These are phyloP conservation scores for Kuraishia borneana DNA, from an alignment of 805 yeast genomes.

Conservation along the genomic window DNA sequence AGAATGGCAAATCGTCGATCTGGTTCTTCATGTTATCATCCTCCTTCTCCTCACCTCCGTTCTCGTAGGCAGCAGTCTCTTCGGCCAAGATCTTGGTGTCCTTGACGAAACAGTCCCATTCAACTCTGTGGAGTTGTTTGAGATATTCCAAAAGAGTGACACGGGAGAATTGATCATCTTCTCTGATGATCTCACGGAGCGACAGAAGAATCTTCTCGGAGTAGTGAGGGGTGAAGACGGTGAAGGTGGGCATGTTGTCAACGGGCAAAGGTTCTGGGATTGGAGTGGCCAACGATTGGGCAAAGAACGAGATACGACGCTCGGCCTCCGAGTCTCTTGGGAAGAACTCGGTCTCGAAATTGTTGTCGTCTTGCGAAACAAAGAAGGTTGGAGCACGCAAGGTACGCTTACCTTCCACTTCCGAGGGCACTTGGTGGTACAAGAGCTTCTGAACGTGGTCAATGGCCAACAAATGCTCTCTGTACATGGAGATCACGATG, in stretches of 20 bases:
- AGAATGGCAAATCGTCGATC: slow-evolving; percentile 87
- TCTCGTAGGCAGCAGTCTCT: slow-evolving; percentile 77
- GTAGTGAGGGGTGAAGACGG: slow-evolving; percentile 94
- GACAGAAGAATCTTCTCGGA: slow-evolving; percentile 88
- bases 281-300: slow-evolving; percentile 97
- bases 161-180: slow-evolving; percentile 93
- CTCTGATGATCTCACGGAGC: slow-evolving; percentile 92
- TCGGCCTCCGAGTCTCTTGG: slow-evolving; percentile 97
- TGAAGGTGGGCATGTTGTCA: slow-evolving; percentile 98
- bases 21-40: slow-evolving; percentile 62
- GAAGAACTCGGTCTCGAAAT: slow-evolving; percentile 93
- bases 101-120: slow-evolving; percentile 95
- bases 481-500: slow-evolving; percentile 96
- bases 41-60: slow-evolving; percentile 48
- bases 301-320: slow-evolving; percentile 98
- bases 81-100: slow-evolving; percentile 94
- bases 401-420: slow-evolving; percentile 96
- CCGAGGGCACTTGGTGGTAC: slow-evolving; percentile 97
- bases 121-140: slow-evolving; percentile 91
- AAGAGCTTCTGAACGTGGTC: slow-evolving; percentile 96
- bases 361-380: slow-evolving; percentile 93
- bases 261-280: slow-evolving; percentile 98
- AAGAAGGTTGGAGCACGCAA: slow-evolving; percentile 98
- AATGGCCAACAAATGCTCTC: slow-evolving; percentile 96
- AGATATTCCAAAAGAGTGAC: slow-evolving; percentile 88